Percentiles rank a stretch among this genome's conserved stretches.
Evolutionary conservation across 2,329 filamentous ascomycete genomes (phyloP).

Genomic region (Mariannaea sp.): DNA sequence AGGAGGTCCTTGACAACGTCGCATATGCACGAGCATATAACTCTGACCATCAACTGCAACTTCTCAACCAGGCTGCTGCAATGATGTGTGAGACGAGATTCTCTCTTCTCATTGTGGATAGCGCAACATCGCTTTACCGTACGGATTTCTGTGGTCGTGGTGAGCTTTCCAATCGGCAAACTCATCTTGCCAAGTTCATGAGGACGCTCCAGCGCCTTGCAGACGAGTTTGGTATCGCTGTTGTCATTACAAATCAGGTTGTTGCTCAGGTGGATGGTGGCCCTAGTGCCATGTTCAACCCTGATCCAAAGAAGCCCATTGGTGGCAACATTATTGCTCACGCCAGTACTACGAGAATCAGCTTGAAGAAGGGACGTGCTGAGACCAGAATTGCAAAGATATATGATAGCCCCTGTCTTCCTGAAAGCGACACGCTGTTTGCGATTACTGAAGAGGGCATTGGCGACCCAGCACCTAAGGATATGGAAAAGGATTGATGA

Average conservation of each 20-base stretch:
- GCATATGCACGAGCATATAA: conserved; percentile 98
- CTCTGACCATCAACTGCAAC: conserved; percentile 93
- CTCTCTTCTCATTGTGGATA: conserved; percentile 93
- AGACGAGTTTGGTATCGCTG: conserved; percentile 90
- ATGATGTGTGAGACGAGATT: conserved; percentile 99
- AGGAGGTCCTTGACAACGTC: conserved; percentile 97
- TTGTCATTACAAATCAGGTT: conserved; percentile 98
- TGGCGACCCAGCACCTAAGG: conserved; percentile 92
- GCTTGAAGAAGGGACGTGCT: conserved; percentile 90
- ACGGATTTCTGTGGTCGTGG: conserved; percentile 97
- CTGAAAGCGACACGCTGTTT: conserved; percentile 95
- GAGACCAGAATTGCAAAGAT: conserved; percentile 99
- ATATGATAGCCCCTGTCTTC: conserved; percentile 96
- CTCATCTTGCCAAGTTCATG: conserved; percentile 87
- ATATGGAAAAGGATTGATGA: conserved; percentile 78
- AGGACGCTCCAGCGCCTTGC: conserved; percentile 78
- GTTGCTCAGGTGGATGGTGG: conserved; percentile 98
- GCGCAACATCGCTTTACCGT: conserved; percentile 91
- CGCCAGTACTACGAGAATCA: conserved; percentile 91
- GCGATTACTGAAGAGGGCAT: conserved; percentile 98
- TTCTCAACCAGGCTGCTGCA: conserved; percentile 90
- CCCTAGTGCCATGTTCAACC: conserved; percentile 97
- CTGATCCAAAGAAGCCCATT: conserved; percentile 98
- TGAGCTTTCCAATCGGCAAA: conserved; percentile 92
- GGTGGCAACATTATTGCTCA: conserved; percentile 99